Evolutionary conservation across 2,329 filamentous ascomycete genomes (phyloP), one percentile per base, ranked within the genome.

Genomic region (Xylariales sp.): DNA sequence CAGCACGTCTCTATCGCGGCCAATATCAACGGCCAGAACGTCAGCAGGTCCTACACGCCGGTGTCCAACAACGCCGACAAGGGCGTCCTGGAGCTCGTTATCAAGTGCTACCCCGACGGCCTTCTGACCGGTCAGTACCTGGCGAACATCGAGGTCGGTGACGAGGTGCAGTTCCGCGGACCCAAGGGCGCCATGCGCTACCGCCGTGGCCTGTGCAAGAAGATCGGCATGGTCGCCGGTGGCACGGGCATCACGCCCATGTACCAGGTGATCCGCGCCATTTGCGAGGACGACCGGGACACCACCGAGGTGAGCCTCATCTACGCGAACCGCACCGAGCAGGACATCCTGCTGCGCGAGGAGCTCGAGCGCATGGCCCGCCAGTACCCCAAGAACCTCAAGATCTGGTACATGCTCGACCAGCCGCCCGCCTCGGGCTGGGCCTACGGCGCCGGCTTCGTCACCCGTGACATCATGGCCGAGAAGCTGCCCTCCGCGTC

Each of bases 251-350:
- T 74, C 41, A 74, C 75, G 1, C 74, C 76, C 3, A 75, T 78
- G 70, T 77, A 68, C 52, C 78, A 83, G 50, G 56, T 83, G 6
- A 80, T 83, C 49, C 71, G 77, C 4, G 76, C 76, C 29, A 78
- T 83, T 40, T 79, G 76, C 49, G 77, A 81, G 49, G 72, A 82
- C 38, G 62, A 70, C n/a, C 59, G 56, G 6, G 80, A 83, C 43
- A 64, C 61, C 1, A 83, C 80, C 0, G 57, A 74, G 44, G 55
- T 82, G 29, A 72, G 62, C 30, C 59, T 83, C 5, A 55, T 83
- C 20, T 81, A 80, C 42, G 79, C 75, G 20, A 83, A 80, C 55
- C 63, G 70, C 2, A 66, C 64, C 1, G 76, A 80, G 46, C 64
- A 63, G 2, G 80, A 83, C 44, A 83, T 84, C 38, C 53, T 84